These are phyloP conservation scores for Candida morakotiae DNA, from an alignment of 805 yeast species.

Conservation along the genomic window DNA sequence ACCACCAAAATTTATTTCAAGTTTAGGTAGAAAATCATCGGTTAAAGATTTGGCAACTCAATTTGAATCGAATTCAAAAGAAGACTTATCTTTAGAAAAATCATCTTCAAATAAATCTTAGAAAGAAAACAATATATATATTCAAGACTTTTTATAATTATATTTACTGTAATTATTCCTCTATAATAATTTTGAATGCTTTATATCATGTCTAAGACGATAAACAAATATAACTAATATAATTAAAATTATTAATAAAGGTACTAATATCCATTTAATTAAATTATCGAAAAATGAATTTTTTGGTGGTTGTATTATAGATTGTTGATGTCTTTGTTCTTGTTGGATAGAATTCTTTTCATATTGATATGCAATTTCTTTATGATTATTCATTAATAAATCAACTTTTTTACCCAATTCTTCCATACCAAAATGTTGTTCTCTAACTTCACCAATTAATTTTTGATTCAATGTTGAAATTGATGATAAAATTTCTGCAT, in stretches of 20 bases:
- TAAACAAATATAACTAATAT: constrained; percentile 44
- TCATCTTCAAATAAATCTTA: neutral
- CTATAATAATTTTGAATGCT: constrained; percentile 55
- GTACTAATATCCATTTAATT: constrained; percentile 38
- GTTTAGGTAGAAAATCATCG: constrained; percentile 26
- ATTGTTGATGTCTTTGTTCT: constrained; percentile 10
- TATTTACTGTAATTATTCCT: neutral
- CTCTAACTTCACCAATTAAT: constrained; percentile 39
- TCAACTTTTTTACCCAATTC: constrained; percentile 36
- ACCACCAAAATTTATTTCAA: constrained; percentile 25
- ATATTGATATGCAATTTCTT: constrained; percentile 30
- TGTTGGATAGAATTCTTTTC: constrained; percentile 9
- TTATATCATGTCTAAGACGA: constrained; percentile 58
- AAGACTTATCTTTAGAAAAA: constrained; percentile 1
- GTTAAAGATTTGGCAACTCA: constrained; percentile 29
- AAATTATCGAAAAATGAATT: constrained; percentile 13
- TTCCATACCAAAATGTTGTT: constrained; percentile 32
- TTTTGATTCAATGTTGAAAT: constrained; percentile 30
- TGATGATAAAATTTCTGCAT: constrained; percentile 27
- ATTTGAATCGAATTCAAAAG: constrained; percentile 15
- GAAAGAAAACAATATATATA: neutral
- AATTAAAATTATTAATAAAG: constrained; percentile 35
- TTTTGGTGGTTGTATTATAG: constrained; percentile 10
- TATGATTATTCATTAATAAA: constrained; percentile 36
- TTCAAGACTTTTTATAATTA: neutral